Conservation (phyloP, 2,329 filamentous ascomycete species). For the Calonectria leucothoes region DNA sequence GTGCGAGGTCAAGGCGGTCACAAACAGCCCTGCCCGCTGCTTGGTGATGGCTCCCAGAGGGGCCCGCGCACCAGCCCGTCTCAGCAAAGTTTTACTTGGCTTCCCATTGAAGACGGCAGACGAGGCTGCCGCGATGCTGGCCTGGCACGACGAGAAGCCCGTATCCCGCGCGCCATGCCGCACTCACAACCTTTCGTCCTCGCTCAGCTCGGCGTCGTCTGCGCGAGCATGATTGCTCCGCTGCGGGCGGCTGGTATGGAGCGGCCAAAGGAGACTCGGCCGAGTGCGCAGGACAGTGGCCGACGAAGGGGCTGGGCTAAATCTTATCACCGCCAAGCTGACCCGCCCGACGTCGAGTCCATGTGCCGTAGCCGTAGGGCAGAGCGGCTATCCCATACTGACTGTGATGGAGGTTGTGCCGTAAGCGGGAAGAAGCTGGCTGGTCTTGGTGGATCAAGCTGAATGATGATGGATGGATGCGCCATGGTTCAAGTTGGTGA, state of each 20-base stretch:
- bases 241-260: conserved; percentile 10
- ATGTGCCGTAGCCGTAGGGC: not conserved
- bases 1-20: conserved; percentile 9
- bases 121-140: not conserved
- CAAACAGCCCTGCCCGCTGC: not conserved
- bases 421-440: not conserved
- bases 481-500: not conserved
- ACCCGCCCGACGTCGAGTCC: not conserved
- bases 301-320: conserved; percentile 1
- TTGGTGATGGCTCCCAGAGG: not conserved
- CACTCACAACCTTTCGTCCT: not conserved
- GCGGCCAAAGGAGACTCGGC: conserved; percentile 10
- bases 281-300: not conserved
- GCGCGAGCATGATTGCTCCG: not conserved
- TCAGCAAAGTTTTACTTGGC: conserved; percentile 3
- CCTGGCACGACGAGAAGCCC: not conserved
- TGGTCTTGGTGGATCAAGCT: not conserved
- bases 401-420: not conserved
- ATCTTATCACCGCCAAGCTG: conserved; percentile 3
- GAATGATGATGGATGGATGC: not conserved
- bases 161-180: not conserved
- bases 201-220: not conserved
- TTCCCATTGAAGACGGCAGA: not conserved
- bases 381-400: not conserved
- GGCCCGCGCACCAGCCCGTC: conserved; percentile 17